Percentiles rank a stretch among this genome's conserved stretches.
Evolutionary conservation across 371 early-diverging fungal species (phyloP).

Genomic region (Mucor circinelloides): DNA sequence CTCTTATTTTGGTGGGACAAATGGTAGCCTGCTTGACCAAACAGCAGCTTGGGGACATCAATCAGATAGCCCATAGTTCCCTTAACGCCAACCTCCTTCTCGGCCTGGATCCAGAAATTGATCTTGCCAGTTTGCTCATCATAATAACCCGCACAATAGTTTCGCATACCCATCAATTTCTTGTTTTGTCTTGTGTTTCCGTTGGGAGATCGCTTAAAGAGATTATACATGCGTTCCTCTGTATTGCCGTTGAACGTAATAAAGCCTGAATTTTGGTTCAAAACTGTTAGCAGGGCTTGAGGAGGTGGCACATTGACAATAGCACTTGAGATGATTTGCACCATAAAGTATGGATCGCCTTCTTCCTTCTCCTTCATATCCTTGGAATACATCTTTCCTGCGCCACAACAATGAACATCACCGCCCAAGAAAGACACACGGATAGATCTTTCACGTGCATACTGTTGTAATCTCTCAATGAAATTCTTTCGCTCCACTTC

Average conservation of each 20-base stretch:
- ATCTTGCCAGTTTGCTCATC: slow-evolving; percentile 43
- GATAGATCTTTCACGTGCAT: slow-evolving; percentile 62
- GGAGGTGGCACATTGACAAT: slow-evolving; percentile 64
- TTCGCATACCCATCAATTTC: slow-evolving; percentile 39
- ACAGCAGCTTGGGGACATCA: slow-evolving; percentile 44
- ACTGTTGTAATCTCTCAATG: slow-evolving; percentile 68
- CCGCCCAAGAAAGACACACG: slow-evolving; percentile 81
- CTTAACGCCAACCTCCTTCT: slow-evolving; percentile 44
- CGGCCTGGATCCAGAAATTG: slow-evolving; percentile 52
- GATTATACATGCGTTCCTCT: slow-evolving; percentile 36
- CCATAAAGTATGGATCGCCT: slow-evolving; percentile 68
- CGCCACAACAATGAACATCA: slow-evolving; percentile 84
- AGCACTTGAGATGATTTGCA: slow-evolving; percentile 73
- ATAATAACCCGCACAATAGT: slow-evolving; percentile 41
- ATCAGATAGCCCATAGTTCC: slow-evolving; percentile 50
- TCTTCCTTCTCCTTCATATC: slow-evolving; percentile 50
- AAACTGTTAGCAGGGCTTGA: slow-evolving; percentile 31
- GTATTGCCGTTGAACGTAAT: slow-evolving; percentile 36
- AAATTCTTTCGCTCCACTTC: slow-evolving; percentile 69
- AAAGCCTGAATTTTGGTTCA: slow-evolving; percentile 26
- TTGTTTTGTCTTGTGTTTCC: slow-evolving; percentile 35
- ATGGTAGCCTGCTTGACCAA: slow-evolving; percentile 44
- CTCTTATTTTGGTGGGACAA: slow-evolving; percentile 26
- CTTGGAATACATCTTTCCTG: slow-evolving; percentile 64
- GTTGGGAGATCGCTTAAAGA: slow-evolving; percentile 32